Conservation (phyloP, 1,139 yeast species). For the Pichia sp. region DNA sequence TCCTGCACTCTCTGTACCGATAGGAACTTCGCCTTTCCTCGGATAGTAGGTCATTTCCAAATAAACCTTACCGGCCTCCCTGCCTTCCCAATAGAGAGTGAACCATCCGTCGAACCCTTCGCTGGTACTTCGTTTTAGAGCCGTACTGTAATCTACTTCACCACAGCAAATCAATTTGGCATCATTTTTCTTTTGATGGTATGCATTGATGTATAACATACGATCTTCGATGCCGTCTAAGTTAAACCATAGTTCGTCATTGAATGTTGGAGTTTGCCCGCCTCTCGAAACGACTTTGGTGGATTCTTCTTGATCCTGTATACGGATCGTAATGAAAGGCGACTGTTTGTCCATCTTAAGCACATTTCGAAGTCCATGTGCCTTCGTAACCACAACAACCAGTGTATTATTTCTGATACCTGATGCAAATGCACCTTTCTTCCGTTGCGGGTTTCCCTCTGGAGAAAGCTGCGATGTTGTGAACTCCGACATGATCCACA, state of each 20-base stretch:
- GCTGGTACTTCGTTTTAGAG: slow-evolving; percentile 56
- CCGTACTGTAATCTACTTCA: slow-evolving; percentile 71
- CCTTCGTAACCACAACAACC: slow-evolving; percentile 36
- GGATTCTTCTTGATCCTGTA: slow-evolving; percentile 75
- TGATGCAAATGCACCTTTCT: neutral
- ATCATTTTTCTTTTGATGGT: slow-evolving; percentile 82
- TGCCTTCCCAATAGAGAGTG: slow-evolving; percentile 60
- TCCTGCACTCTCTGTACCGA: slow-evolving; percentile 23
- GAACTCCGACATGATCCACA: slow-evolving; percentile 11
- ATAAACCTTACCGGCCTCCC: slow-evolving; percentile 83
- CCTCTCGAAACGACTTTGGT: slow-evolving; percentile 75
- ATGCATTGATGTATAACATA: slow-evolving; percentile 61
- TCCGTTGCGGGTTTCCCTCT: slow-evolving; percentile 1
- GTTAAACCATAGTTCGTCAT: slow-evolving; percentile 68
- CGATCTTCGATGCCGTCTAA: slow-evolving; percentile 61
- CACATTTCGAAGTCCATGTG: slow-evolving; percentile 75
- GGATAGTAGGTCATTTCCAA: slow-evolving; percentile 92
- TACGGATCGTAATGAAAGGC: slow-evolving; percentile 75
- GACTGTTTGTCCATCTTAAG: slow-evolving; percentile 83
- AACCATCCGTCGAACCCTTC: slow-evolving; percentile 91
- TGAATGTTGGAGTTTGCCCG: slow-evolving; percentile 89
- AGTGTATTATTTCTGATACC: slow-evolving; percentile 21
- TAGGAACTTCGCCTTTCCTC: slow-evolving; percentile 40
- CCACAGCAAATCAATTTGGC: slow-evolving; percentile 85
- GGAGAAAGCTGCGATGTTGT: slow-evolving; percentile 12